Evolutionary conservation across 805 yeast genomes (phyloP), one percentile per base, ranked within the genome.

Genomic region (Myxozyma neotropica): DNA sequence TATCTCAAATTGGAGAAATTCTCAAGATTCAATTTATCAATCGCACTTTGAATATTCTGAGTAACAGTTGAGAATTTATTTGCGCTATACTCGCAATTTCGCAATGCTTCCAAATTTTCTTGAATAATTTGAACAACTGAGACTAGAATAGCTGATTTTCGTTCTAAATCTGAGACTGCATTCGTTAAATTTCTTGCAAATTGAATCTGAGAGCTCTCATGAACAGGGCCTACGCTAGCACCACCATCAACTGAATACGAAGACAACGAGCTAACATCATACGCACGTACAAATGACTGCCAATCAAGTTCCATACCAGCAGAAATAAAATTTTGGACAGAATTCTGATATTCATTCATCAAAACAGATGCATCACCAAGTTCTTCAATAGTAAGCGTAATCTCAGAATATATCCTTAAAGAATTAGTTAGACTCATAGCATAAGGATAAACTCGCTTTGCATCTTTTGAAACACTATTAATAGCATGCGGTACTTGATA

Each of bases 401-500:
- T 59, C 1, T 70, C 63, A 50, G 75, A 69, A 53, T 85, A 74
- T 1, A 78, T 72, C 6, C 70, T 69, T 2, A 86, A 53, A 6
- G 83, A 78, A 58, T 87, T 92, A 4, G 73, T 70, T 6, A 89
- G 61, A 8, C 79, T 74, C 3, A 79, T 73, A 0, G 88, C 86
- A 62, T 79, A 78, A 0, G 92, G 89, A 52, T 83, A 80, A 0
- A 87, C 67, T 31, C 77, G 73, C 56, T 81, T 76, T 1, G 85
- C 75, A 31, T 77, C 79, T 45, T 82, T 77, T 0, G 89, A 77
- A 27, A 75, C 77, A 1, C 80, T 67, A 13, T 75, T 62, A 1
- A 87, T 60, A 4, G 77, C 67, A 26, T 80, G 80, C 0, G 96
- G 93, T 0, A 89, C 72, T 7, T 79, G 81, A 67, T 78, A 82